Evolutionary conservation across 805 yeast genomes (phyloP).

Genomic region (Zygotorulaspora danielsina): DNA sequence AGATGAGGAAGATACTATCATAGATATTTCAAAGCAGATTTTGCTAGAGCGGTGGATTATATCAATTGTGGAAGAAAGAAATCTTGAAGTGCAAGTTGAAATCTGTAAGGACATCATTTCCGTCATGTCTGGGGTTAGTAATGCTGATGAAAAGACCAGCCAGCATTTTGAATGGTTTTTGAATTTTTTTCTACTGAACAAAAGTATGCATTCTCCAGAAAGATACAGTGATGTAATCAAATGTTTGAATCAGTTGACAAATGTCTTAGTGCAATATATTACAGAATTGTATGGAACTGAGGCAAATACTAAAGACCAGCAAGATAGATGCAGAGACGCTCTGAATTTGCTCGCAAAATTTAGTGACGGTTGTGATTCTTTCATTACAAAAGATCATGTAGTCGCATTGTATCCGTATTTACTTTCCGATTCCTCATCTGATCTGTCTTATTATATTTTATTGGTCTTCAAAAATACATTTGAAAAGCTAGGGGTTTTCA

Average conservation of each 20-base stretch:
- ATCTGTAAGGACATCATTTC: conserved; percentile 22
- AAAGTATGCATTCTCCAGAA: conserved; percentile 19
- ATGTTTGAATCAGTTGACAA: conserved; percentile 18
- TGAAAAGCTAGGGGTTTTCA: conserved; percentile 41
- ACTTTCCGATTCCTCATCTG: conserved; percentile 44
- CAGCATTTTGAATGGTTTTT: conserved; percentile 47
- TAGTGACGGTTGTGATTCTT: conserved; percentile 47
- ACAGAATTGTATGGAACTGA: conserved; percentile 33
- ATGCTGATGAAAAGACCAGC: conserved; percentile 39
- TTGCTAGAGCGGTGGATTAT: conserved; percentile 41
- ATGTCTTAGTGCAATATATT: conserved; percentile 27
- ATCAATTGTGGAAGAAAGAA: conserved; percentile 9
- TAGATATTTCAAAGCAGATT: conserved; percentile 39
- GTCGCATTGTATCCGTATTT: conserved; percentile 61
- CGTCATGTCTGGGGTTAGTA: conserved; percentile 40
- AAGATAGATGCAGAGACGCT: conserved; percentile 4
- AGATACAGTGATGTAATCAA: conserved; percentile 10
- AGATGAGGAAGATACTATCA: conserved; percentile 63
- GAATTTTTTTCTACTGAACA: conserved; percentile 40
- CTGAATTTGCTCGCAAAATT: conserved; percentile 47
- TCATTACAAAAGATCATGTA: conserved; percentile 65
- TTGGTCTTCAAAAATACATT: conserved; percentile 51
- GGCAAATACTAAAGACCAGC: conserved; percentile 9
- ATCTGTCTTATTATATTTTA: conserved; percentile 45
- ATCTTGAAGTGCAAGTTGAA: conserved; percentile 13